Evolutionary conservation across 805 yeast species (phyloP), one percentile per base, ranked within the genome.

Genomic region (Komagataella pseudopastoris): DNA sequence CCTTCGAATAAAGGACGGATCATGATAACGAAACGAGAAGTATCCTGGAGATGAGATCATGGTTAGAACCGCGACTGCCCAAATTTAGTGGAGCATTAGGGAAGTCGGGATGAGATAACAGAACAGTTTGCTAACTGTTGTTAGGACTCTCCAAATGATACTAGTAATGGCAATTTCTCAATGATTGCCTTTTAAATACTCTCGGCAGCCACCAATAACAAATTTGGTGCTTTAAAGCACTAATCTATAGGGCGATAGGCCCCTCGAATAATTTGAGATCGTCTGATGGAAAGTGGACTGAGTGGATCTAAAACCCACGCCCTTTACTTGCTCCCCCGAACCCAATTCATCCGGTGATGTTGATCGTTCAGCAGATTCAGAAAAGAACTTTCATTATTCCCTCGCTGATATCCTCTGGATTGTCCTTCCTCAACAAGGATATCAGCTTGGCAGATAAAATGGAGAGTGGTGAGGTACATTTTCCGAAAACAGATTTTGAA

Each of bases 381-480:
- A 30, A 30, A 10, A 12, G 39, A 14, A 30, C 14, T 30, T 30
- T 30, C 39, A 30, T 30, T 7, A 30, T 30, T 6, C 39, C 39
- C 2, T 30, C 39, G 6, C 10, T 30, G 3, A 30, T 30, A n/a
- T 30, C 39, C 14, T 30, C 39, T 30, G 39, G 39, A 4, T 14
- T 30, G 14, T 30, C 39, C 14, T 30, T 10, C 8, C 39, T 66
- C 50, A 66, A 75, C 22, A 66, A 74, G 51, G 73, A 75, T 48
- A 77, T 80, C 44, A 59, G 69, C 46, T 64, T 82, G 50, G 91
- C 89, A 1, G 74, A 80, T 55, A 64, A 77, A 52, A 76, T 85
- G 78, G 84, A 72, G 53, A 63, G 65, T 4, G 80, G 80, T 14
- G 67, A 73, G 58, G 56, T 72, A 47, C 75, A 72, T 58, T 67